These are phyloP conservation scores for Penicillium hordei DNA, from an alignment of 2,329 filamentous ascomycete species.

Conservation along the genomic window DNA sequence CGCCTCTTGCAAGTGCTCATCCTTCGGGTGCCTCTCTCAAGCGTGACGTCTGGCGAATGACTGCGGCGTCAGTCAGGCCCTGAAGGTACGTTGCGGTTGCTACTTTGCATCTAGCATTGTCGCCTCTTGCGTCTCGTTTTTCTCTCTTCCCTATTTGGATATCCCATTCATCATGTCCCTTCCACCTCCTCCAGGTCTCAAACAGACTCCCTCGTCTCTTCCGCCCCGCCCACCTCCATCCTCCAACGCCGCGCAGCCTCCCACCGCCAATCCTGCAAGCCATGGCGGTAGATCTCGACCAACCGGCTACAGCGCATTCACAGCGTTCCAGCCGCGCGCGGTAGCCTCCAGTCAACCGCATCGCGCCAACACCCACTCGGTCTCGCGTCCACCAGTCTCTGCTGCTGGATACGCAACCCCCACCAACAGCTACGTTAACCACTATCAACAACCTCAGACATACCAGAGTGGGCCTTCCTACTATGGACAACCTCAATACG, in stretches of 20 bases:
- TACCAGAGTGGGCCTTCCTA: slow-evolving; percentile 41
- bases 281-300: slow-evolving; percentile 37
- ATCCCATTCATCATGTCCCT: slow-evolving; percentile 70
- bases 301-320: slow-evolving; percentile 48
- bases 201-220: slow-evolving; percentile 59
- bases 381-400: slow-evolving; percentile 39
- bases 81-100: slow-evolving; percentile 46
- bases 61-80: slow-evolving; percentile 37
- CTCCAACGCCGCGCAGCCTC: slow-evolving; percentile 35
- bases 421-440: slow-evolving; percentile 44
- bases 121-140: slow-evolving; percentile 19
- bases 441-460: slow-evolving; percentile 42
- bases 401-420: slow-evolving; percentile 38
- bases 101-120: slow-evolving; percentile 33
- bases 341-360: slow-evolving; percentile 50
- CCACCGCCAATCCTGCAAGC: slow-evolving; percentile 37
- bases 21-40: slow-evolving; percentile 24
- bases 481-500: slow-evolving; percentile 51
- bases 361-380: slow-evolving; percentile 39
- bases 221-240: slow-evolving; percentile 72
- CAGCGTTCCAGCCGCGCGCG: slow-evolving; percentile 60
- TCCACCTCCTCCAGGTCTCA: slow-evolving; percentile 77
- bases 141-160: slow-evolving; percentile 28
- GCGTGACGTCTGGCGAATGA: slow-evolving; percentile 38
- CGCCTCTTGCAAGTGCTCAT: background rate